phyloP scores from a whole-genome alignment of 345 rosid species.

The Eucalyptus microcorys region DNA sequence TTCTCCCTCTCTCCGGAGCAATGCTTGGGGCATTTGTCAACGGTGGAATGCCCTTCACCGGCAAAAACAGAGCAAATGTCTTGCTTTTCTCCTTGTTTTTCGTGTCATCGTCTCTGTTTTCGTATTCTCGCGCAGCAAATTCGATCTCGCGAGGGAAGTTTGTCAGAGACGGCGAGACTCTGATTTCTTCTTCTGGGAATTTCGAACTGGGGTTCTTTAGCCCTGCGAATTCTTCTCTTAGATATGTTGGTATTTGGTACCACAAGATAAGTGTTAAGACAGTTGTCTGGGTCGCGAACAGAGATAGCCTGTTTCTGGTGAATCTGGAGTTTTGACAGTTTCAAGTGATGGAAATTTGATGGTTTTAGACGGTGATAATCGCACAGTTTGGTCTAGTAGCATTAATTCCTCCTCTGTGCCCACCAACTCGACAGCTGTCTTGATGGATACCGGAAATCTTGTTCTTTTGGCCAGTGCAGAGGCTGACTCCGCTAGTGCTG shows the following conservation, averaged over 20 bases:
- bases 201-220: constrained; percentile 63
- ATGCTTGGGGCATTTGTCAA: background rate
- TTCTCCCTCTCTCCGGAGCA: background rate
- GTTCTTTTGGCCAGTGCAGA: constrained; percentile 5
- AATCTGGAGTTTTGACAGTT: constrained; percentile 26
- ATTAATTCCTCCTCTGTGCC: constrained; percentile 10
- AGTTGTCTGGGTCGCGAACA: constrained; percentile 69
- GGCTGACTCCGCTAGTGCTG: background rate
- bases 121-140: constrained; percentile 13
- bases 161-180: constrained; percentile 29
- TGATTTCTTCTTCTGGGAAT: constrained; percentile 9
- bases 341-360: constrained; percentile 38
- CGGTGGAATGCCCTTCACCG: background rate
- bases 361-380: constrained; percentile 24
- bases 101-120: background rate
- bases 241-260: constrained; percentile 69
- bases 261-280: constrained; percentile 12
- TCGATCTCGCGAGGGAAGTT: constrained; percentile 21
- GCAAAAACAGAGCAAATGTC: background rate
- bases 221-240: constrained; percentile 15
- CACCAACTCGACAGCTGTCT: constrained; percentile 17
- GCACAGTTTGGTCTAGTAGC: constrained; percentile 40
- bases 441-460: constrained; percentile 17
- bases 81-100: constrained; percentile 2
- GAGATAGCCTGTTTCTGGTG: constrained; percentile 32